A percentile compares a stretch with the other conserved stretches of the same genome.
phyloP scores from a whole-genome alignment of 2,329 filamentous ascomycete genomes.

The Dactylonectria macrodidyma region DNA sequence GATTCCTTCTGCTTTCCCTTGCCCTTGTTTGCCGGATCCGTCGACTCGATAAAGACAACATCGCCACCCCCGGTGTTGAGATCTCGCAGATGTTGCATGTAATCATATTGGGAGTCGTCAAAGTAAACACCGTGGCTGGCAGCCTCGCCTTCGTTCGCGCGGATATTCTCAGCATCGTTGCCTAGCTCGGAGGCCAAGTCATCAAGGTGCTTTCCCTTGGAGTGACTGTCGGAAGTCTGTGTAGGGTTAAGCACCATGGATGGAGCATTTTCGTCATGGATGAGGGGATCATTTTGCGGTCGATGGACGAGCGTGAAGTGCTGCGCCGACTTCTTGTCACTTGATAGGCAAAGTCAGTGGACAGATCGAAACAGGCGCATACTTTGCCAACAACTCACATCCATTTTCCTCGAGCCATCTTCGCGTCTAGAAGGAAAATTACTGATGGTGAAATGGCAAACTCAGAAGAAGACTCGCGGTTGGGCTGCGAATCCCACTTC shows the following conservation, averaged over 20 bases:
- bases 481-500: constrained; percentile 47
- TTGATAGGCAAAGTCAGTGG: constrained; percentile 47
- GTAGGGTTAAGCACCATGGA: constrained; percentile 90
- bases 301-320: constrained; percentile 96
- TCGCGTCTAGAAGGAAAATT: constrained; percentile 53
- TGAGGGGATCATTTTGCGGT: constrained; percentile 96
- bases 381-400: constrained; percentile 59
- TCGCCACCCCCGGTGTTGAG: constrained; percentile 82
- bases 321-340: constrained; percentile 90
- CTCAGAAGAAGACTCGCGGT: constrained; percentile 39
- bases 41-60: constrained; percentile 87
- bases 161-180: constrained; percentile 74
- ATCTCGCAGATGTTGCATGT: constrained; percentile 98
- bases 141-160: constrained; percentile 95
- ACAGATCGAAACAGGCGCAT: not conserved
- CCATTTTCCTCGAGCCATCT: constrained; percentile 84
- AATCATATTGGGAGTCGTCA: constrained; percentile 97
- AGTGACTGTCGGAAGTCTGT: constrained; percentile 55
- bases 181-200: constrained; percentile 86
- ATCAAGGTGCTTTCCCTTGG: constrained; percentile 75
- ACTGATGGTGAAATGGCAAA: constrained; percentile 30
- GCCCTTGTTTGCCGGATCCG: constrained; percentile 72
- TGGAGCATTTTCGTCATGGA: constrained; percentile 90
- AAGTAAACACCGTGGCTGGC: constrained; percentile 94
- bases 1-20: constrained; percentile 84